A percentile compares a stretch with the other conserved stretches of the same genome.
Conservation (phyloP, 2,329 filamentous ascomycete genomes). For the Xylariales sp. region DNA sequence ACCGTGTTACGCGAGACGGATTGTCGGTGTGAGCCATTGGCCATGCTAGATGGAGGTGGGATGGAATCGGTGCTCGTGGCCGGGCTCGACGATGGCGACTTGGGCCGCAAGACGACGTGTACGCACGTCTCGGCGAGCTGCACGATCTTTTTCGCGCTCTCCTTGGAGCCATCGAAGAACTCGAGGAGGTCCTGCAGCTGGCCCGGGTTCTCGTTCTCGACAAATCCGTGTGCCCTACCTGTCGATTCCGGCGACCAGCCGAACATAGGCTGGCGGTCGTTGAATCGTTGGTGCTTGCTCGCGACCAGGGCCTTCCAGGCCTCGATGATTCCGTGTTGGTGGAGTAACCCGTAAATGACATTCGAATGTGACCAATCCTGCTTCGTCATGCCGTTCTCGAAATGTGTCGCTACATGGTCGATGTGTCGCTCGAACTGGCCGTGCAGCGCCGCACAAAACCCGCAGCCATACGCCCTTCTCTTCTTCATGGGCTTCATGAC, state of each 20-base stretch:
- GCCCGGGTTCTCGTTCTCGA: conserved; percentile 71
- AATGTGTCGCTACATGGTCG: conserved; percentile 75
- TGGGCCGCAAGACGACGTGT: conserved; percentile 49
- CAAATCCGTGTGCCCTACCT: conserved; percentile 66
- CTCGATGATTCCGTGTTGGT: conserved; percentile 70
- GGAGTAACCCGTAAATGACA: conserved; percentile 74
- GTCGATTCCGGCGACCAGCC: conserved; percentile 70
- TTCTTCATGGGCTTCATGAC: conserved; percentile 72
- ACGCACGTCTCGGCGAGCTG: conserved; percentile 62
- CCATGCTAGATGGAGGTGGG: conserved; percentile 10
- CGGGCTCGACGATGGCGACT: conserved; percentile 39
- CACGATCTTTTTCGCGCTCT: conserved; percentile 68
- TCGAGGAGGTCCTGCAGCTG: conserved; percentile 74
- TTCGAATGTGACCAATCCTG: conserved; percentile 76
- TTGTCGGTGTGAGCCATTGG: conserved; percentile 24
- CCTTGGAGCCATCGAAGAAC: conserved; percentile 69
- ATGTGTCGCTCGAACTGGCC: conserved; percentile 74
- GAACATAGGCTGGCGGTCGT: conserved; percentile 65
- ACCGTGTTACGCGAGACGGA: conserved; percentile 23
- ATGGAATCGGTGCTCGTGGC: conserved; percentile 19
- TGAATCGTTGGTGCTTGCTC: conserved; percentile 58
- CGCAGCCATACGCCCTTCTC: conserved; percentile 75
- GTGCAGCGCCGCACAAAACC: conserved; percentile 73
- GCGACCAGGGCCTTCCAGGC: conserved; percentile 70
- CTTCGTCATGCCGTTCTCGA: conserved; percentile 71